Evolutionary conservation across 2,329 filamentous ascomycete species (phyloP).

Genomic region (Monosporascus sp.): DNA sequence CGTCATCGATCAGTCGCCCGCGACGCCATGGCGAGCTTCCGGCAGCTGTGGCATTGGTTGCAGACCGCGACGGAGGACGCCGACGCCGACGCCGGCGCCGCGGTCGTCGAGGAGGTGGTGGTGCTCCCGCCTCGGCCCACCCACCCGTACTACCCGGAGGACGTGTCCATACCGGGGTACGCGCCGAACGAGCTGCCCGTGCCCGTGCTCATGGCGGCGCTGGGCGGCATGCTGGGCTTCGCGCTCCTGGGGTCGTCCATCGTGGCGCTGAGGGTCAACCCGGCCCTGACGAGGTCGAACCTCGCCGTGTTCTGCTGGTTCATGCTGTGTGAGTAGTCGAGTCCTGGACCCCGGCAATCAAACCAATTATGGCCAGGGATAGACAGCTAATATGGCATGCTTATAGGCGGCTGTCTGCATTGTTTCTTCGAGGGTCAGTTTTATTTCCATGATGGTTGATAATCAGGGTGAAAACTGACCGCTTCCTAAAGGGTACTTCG

Average conservation of each 20-base stretch:
- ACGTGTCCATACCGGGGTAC: constrained; percentile 38
- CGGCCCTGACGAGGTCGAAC: constrained; percentile 31
- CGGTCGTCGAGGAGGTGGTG: neutral
- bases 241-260: constrained; percentile 28
- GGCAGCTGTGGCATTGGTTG: no score
- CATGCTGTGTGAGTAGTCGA: constrained; percentile 41
- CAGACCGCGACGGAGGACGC: neutral
- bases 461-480: neutral
- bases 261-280: constrained; percentile 25
- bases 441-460: neutral
- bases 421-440: constrained; percentile 69
- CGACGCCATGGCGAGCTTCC: no score
- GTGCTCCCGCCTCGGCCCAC: constrained; percentile 10
- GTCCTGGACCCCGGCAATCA: neutral
- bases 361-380: neutral
- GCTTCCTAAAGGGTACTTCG: constrained; percentile 59
- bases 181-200: constrained; percentile 38
- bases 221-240: constrained; percentile 31
- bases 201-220: constrained; percentile 29
- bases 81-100: neutral
- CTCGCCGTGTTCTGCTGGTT: constrained; percentile 48
- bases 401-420: constrained; percentile 62
- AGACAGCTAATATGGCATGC: neutral
- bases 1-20: no score
- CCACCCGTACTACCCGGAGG: constrained; percentile 48